Base-by-base conservation (phyloP, 2,329 filamentous ascomycete species). In the Acrodontium crateriforme region DNA sequence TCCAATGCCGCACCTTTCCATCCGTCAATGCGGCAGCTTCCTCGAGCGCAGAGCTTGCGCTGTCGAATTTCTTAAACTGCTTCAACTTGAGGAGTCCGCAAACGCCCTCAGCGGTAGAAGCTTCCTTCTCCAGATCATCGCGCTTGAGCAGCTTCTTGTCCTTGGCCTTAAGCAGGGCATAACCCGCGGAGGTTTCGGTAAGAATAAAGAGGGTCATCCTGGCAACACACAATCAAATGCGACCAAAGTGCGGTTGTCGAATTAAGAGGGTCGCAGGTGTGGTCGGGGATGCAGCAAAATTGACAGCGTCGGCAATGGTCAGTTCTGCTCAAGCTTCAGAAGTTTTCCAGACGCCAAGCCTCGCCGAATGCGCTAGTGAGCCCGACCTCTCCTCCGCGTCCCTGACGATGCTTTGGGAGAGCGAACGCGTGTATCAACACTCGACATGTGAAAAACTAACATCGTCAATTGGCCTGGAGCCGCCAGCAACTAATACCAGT, bases 61-160 rank as follows among this genome's bases (percentile, higher is more conserved):
- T 93, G 55, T 93, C 83, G 61, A 94, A 98, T 66, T 95, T 95
- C 59, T 81, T 68, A 60, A 98, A 95, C 57, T 87, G 78, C 70
- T 95, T 95, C 54, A 95, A 69, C 63, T 93, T 94, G 48, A 98
- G 63, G 78, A 92, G 72, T 47, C 80, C 78, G 47, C 83, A 81
- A 40, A 92, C 72, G 47, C 80, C 80, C 58, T 94, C 84, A 18
- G 83, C 75, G 35, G 78, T 78, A 41, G 74, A 70, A 37, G 84
- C 68, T 55, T 89, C 75, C 39, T 73, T 67, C 29, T 71, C 69
- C 39, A 92, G 60, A 51, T 85, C 75, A 60, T 87, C 78, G 50
- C 79, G 76, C 60, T 92, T 89, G 42, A 98, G 68, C 35, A 95
- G 71, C 68, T 95, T 95, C 74, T 94, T 95, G 71, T 95, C 87